Evolutionary conservation across 495 filamentous ascomycete species (phyloP).

Genomic region (Penicillium pulvis): DNA sequence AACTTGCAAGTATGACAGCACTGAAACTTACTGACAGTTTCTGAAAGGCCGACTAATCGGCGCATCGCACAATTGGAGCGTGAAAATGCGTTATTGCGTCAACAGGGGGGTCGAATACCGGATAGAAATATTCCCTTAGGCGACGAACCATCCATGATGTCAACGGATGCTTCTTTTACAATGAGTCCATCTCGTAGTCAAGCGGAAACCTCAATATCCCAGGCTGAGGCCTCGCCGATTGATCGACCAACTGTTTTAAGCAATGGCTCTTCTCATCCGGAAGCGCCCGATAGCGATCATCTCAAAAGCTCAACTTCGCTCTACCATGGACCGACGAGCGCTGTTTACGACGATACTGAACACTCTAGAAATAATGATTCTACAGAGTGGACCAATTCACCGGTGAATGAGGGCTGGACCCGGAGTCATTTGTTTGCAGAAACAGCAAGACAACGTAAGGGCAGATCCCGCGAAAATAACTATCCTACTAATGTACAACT

Average conservation of each 20-base stretch:
- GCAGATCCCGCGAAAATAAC: neutral
- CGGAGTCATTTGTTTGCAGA: constrained; percentile 30
- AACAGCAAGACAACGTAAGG: constrained; percentile 32
- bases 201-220: constrained; percentile 3
- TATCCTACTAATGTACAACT: neutral
- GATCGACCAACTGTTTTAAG: constrained; percentile 10
- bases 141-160: constrained; percentile 7
- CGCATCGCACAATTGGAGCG: constrained; percentile 30
- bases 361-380: constrained; percentile 14
- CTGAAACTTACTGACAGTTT: neutral
- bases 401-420: constrained; percentile 21
- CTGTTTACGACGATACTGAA: constrained; percentile 32
- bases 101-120: constrained; percentile 1
- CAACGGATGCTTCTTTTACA: constrained; percentile 10
- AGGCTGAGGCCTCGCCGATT: constrained; percentile 13
- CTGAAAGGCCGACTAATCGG: constrained; percentile 27
- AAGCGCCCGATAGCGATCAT: constrained; percentile 24
- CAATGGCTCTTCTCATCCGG: constrained; percentile 24
- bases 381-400: neutral
- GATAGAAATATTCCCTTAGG: neutral
- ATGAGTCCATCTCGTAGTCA: constrained; percentile 12
- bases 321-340: constrained; percentile 37
- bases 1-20: neutral
- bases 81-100: constrained; percentile 31
- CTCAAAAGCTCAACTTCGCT: constrained; percentile 20